Evolutionary conservation across 306 rosid genomes (phyloP).

Genomic region (Begonia loranthoides): DNA sequence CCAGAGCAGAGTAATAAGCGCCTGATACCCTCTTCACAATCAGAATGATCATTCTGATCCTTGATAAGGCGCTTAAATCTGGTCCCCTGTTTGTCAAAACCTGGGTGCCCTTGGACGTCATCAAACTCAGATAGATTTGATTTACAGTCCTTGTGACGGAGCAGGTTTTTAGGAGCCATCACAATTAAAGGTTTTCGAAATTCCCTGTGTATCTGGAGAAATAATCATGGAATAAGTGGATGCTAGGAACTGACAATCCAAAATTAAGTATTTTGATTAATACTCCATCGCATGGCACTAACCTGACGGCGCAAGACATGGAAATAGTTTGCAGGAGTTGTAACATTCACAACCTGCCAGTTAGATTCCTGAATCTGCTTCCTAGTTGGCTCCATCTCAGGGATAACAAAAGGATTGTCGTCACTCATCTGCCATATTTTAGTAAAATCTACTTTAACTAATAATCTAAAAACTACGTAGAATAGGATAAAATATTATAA

Average conservation of each 20-base stretch:
- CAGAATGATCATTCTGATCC: constrained; percentile 69
- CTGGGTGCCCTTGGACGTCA: constrained; percentile 94
- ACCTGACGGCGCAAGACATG: constrained; percentile 93
- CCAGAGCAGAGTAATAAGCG: constrained; percentile 91
- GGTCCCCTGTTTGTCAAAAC: constrained; percentile 96
- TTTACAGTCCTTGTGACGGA: constrained; percentile 83
- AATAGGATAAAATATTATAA: too few species aligned
- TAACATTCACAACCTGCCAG: constrained; percentile 89
- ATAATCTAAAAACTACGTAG: too few species aligned
- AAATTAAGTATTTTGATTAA: too few species aligned
- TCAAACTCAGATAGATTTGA: constrained; percentile 85
- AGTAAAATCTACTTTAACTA: not conserved
- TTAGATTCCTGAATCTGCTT: constrained; percentile 97
- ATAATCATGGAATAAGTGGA: not conserved
- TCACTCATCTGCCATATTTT: constrained; percentile 71
- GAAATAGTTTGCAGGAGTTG: constrained; percentile 94
- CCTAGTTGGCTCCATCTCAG: constrained; percentile 93
- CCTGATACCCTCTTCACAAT: constrained; percentile 72
- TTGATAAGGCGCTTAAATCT: constrained; percentile 94
- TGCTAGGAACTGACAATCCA: not conserved
- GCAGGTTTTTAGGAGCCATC: constrained; percentile 93
- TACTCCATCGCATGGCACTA: constrained; percentile 13
- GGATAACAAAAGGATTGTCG: constrained; percentile 82
- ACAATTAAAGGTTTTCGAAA: constrained; percentile 91
- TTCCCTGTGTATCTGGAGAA: constrained; percentile 62